phyloP scores from a whole-genome alignment of 129 eudicot species.

The Flaveria bidentis region DNA sequence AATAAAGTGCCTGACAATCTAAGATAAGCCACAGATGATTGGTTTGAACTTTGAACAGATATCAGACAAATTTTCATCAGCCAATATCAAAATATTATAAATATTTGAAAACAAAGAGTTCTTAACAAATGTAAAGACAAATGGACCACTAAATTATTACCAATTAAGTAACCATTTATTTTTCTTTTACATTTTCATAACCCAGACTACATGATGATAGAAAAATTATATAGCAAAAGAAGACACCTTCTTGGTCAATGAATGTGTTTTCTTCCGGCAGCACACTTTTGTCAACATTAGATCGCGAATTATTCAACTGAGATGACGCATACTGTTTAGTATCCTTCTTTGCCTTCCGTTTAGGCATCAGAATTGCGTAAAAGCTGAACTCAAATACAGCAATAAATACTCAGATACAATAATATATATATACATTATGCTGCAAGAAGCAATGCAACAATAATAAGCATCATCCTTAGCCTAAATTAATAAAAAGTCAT shows the following conservation, averaged over 20 bases:
- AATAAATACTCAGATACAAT: not conserved
- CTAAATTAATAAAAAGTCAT: not conserved
- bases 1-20: not conserved
- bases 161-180: not conserved
- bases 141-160: not conserved
- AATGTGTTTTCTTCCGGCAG: slow-evolving; percentile 34
- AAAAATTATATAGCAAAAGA: not conserved
- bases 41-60: no score
- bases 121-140: not conserved
- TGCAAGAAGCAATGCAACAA: not conserved
- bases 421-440: no score
- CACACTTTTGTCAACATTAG: slow-evolving; percentile 29
- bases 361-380: slow-evolving; percentile 42
- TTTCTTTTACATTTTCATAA: no score
- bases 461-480: not conserved
- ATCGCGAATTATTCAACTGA: slow-evolving; percentile 24
- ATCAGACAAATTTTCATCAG: not conserved
- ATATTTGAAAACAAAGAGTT: not conserved
- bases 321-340: slow-evolving; percentile 35
- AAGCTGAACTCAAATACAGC: slow-evolving; percentile 15
- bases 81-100: not conserved
- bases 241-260: slow-evolving; percentile 51
- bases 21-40: not conserved
- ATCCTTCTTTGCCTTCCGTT: slow-evolving; percentile 40
- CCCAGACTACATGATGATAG: not conserved